phyloP scores from a whole-genome alignment of 139 green algal genomes.

The Tetradesmus lagerheimii region DNA sequence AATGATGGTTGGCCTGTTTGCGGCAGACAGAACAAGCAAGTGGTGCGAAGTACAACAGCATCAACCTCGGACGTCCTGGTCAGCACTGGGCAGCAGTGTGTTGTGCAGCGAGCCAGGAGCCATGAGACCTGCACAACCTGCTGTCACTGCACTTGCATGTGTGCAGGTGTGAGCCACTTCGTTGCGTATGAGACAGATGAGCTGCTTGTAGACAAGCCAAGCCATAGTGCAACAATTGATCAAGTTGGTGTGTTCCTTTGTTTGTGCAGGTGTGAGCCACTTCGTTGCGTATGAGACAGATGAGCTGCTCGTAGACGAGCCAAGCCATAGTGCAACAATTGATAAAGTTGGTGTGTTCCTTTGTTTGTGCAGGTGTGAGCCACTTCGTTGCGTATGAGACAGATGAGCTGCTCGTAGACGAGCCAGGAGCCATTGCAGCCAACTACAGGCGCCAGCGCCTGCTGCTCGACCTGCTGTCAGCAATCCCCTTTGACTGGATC shows the following conservation, averaged over 20 bases:
- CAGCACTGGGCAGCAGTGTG: no score
- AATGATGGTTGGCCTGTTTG: no score
- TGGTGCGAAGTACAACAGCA: no score
- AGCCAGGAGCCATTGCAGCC: conserved; percentile 30
- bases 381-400: conserved; percentile 42
- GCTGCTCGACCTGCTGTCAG: conserved; percentile 28
- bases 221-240: not conserved
- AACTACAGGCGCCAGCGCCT: conserved; percentile 40
- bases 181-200: conserved; percentile 29
- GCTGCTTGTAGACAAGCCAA: conserved; percentile 28
- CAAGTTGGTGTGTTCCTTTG: not conserved
- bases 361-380: not conserved
- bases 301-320: conserved; percentile 37
- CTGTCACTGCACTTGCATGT: no score
- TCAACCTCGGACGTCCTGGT: no score
- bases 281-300: conserved; percentile 39
- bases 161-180: conserved; percentile 3
- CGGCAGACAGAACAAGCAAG: no score
- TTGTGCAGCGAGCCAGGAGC: no score
- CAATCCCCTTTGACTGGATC: conserved; percentile 38
- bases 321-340: not conserved
- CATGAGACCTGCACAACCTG: no score
- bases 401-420: conserved; percentile 38
- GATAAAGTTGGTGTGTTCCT: not conserved
- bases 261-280: conserved; percentile 7